Evolutionary conservation across 192 early-diverging fungal species (phyloP).

Genomic region (Entophlyctis helioformis): DNA sequence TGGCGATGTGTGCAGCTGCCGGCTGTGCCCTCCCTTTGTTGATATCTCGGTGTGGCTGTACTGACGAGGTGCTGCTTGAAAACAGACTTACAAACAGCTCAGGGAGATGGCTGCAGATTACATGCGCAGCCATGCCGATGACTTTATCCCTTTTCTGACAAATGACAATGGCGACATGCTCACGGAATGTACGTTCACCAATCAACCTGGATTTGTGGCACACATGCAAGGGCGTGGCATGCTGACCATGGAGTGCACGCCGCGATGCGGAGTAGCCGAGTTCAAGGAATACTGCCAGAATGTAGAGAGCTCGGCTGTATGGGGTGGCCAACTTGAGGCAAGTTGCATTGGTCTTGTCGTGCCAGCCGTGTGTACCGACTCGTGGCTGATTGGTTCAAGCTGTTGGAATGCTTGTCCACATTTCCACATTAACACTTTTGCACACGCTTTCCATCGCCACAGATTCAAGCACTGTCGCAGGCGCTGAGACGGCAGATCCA

Average conservation of each 20-base stretch:
- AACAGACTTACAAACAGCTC: constrained; percentile 44
- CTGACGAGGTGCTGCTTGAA: not conserved
- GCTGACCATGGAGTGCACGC: no score
- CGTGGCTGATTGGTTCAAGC: no score
- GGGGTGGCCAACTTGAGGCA: constrained; percentile 93
- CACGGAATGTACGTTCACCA: constrained; percentile 25
- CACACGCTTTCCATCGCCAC: constrained; percentile 2
- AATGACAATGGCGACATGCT: constrained; percentile 72
- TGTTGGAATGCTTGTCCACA: no score
- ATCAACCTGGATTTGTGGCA: constrained; percentile 3
- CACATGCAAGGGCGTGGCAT: no score
- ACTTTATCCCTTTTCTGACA: constrained; percentile 83
- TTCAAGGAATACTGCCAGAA: constrained; percentile 66
- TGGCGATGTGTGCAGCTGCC: not conserved
- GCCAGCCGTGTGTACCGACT: no score
- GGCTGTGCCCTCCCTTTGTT: not conserved
- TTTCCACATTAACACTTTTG: no score
- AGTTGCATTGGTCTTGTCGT: no score
- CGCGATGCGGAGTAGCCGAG: constrained; percentile 42
- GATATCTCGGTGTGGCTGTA: constrained; percentile 9
- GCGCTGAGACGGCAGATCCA: constrained; percentile 64
- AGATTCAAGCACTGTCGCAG: constrained; percentile 72
- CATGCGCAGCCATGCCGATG: constrained; percentile 68
- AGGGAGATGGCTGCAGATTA: constrained; percentile 63
- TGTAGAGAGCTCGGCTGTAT: constrained; percentile 68